Base-by-base conservation (phyloP, 225 moss, liverwort and hornwort species). In the Sphagnum contortum region DNA sequence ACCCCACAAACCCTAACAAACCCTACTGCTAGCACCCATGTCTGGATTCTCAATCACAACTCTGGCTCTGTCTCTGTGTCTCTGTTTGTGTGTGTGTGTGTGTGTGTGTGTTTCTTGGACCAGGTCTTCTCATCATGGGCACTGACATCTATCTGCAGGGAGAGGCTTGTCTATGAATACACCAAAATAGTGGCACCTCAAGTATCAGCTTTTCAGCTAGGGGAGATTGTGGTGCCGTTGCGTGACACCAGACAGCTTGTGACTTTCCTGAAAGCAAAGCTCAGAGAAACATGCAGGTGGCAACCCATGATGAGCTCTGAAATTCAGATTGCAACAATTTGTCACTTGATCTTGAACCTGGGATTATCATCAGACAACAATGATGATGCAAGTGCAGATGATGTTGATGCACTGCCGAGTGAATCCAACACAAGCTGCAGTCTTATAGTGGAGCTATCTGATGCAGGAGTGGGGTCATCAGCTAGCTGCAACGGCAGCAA, bases 161-260 rank as follows among this genome's bases (percentile, higher is more conserved):
- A 84, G 58, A 73, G 84, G 44, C 66, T 81, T n/a, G 49, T 78
- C 29, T 84, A 73, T 56, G 80, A 84, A 59, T 84, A 80, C 50
- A 80, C 80, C 45, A 81, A 78, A 47, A 67, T 81, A 3, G 80
- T 78, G 12, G 80, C 80, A 2, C 84, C 84, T 2, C 80, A 75
- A 62, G 84, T 84, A 8, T 73, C 80, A 2, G 75, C 78, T 0
- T 81, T 84, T 13, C 84, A 78, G 57, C 75, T 84, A 0, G 84
- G 80, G 12, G 84, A 84, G 75, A 78, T 84, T 44, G 62, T 81
- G 12, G 84, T 81, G 12, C 75, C 84, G 7, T 69, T 78, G 13
- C 60, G 73, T 14, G 80, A 81, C 51, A 81, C 73, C 12, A 73
- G 75, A 71, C 84, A 84, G 11, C 72, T 84, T 0, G 84, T 75